Conservation (phyloP, 176 grass and related monocot genomes). For the Triticum dicoccoides region DNA sequence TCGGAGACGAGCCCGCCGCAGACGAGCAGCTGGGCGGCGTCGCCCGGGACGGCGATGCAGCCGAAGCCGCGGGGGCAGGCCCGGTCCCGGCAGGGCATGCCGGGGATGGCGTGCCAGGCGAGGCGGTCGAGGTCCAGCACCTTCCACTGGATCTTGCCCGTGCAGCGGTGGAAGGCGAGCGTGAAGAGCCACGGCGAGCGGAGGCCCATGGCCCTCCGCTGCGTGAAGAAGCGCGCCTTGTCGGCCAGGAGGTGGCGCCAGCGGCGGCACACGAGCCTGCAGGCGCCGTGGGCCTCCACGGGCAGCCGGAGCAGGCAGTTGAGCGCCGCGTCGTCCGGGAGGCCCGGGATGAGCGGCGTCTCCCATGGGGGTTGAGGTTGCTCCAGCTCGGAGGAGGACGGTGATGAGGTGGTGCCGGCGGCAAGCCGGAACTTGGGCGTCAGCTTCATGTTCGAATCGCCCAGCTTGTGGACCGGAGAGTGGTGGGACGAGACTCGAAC, state of each 20-base stretch:
- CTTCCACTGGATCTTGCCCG: constrained; percentile 93
- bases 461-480: constrained; percentile 79
- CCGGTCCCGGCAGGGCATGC: constrained; percentile 83
- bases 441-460: constrained; percentile 77
- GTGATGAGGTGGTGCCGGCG: constrained; percentile 14
- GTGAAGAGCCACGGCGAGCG: constrained; percentile 66
- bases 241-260: constrained; percentile 70
- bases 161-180: constrained; percentile 89
- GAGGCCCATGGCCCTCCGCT: constrained; percentile 50
- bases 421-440: constrained; percentile 69
- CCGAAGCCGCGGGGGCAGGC: constrained; percentile 84
- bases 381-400: not conserved
- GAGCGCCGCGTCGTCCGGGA: constrained; percentile 84
- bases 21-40: constrained; percentile 57
- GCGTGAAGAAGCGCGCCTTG: constrained; percentile 62
- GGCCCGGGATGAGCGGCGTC: constrained; percentile 62
- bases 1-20: constrained; percentile 90
- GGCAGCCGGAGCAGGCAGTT: constrained; percentile 85
- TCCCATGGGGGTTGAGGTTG: constrained; percentile 4
- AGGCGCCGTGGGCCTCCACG: constrained; percentile 43
- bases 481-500: constrained; percentile 85
- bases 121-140: constrained; percentile 72
- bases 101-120: constrained; percentile 77
- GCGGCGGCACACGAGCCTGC: constrained; percentile 73
- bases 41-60: constrained; percentile 61